Evolutionary conservation across 1,139 yeast species (phyloP), one percentile per base, ranked within the genome.

Genomic region (Yarrowia galli): DNA sequence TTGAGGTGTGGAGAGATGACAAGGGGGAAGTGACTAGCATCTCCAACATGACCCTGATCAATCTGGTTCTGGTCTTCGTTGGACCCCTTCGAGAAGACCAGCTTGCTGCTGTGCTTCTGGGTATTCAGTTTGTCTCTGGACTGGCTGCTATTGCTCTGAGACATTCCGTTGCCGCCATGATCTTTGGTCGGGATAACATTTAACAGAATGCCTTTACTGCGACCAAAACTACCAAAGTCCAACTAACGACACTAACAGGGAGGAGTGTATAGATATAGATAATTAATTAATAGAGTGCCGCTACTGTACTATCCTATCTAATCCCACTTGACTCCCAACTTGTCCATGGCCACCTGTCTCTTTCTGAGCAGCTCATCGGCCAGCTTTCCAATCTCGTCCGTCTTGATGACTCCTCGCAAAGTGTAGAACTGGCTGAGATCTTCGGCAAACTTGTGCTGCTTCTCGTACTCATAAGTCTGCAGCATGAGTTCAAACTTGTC

Each of bases 401-500:
- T 87, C 74, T 89, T 89, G 71, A 95, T 88, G 61, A 86, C 83
- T 1, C 80, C 72, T 69, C 89, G 82, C 13, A 95, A 88, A 16
- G 79, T 74, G 80, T 88, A 87, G 74, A 95, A 93, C 73, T 91
- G 93, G 66, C 83, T 81, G 72, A 93, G 81, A 73, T 86, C 79
- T 72, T 85, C 85, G 67, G 78, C 78, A 67, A 88, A 84, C 7
- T 87, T 84, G 74, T 81, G 84, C 71, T 82, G 82, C 74, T 86
- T 73, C 78, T 92, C 97, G 75, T 92, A 95, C 77, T 93, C 98
- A 81, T 90, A 88, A 25, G 97, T 90, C 78, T 95, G 98, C 71
- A 91, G 85, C 72, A 93, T 82, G 87, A 95, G 87, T 79, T 95
- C 99, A 75, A 87, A 91, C 83, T 95, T 95, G 78, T 95, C 99